These are phyloP conservation scores for Colletotrichum chrysophilum DNA, from an alignment of 2,329 filamentous ascomycete genomes.

Conservation along the genomic window DNA sequence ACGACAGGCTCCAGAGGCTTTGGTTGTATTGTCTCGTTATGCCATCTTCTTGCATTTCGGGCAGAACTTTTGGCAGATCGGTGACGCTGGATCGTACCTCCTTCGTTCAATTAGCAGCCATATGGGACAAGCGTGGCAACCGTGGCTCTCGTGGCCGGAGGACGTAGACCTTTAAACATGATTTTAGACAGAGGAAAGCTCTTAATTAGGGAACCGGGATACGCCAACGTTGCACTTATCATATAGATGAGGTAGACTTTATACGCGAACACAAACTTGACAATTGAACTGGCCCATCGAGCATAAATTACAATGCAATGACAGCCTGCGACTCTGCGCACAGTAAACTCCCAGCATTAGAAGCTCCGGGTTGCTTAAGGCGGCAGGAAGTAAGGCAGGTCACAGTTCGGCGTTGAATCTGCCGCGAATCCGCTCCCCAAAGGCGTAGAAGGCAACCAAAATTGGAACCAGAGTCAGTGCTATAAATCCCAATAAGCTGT, in stretches of 20 bases:
- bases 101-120: neutral
- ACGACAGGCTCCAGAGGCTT: neutral
- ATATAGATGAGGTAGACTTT: neutral
- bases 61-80: neutral
- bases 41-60: neutral
- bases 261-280: neutral
- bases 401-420: too few relatives aligned
- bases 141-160: neutral
- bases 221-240: accelerated
- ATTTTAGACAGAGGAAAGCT: neutral
- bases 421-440: too few relatives aligned
- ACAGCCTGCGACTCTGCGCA: too few relatives aligned
- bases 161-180: neutral
- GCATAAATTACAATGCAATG: neutral
- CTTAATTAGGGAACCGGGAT: accelerated
- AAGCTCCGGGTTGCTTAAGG: too few relatives aligned
- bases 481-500: too few relatives aligned
- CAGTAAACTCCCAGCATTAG: too few relatives aligned
- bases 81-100: neutral
- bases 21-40: neutral
- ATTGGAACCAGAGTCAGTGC: too few relatives aligned
- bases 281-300: neutral
- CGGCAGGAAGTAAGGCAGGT: too few relatives aligned
- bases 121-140: neutral
- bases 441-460: too few relatives aligned